Conservation (phyloP, 2,329 filamentous ascomycete species). For the Scorias spongiosa region DNA sequence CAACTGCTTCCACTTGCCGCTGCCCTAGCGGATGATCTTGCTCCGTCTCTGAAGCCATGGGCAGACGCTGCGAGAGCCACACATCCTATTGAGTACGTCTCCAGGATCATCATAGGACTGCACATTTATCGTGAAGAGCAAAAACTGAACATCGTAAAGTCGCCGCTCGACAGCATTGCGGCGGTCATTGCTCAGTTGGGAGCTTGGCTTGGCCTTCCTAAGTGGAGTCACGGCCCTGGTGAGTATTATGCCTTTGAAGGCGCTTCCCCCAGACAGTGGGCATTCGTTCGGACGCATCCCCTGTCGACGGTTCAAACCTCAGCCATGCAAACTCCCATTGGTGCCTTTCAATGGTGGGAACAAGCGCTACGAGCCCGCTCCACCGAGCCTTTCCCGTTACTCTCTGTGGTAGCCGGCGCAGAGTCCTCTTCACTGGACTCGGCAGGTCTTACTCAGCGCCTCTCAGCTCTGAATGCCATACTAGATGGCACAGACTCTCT, state of each 20-base stretch:
- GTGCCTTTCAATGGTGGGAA: slow-evolving; percentile 19
- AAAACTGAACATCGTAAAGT: slow-evolving; percentile 41
- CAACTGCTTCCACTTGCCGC: slow-evolving; percentile 13
- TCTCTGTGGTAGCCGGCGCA: slow-evolving; percentile 10
- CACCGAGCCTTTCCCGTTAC: slow-evolving; percentile 9
- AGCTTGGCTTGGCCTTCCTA: slow-evolving; percentile 62
- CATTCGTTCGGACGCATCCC: slow-evolving; percentile 12
- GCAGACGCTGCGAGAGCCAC: slow-evolving; percentile 2
- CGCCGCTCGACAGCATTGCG: slow-evolving; percentile 32
- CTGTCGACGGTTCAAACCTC: slow-evolving; percentile 2
- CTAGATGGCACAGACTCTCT: slow-evolving; percentile 11
- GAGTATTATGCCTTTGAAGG: slow-evolving; percentile 48
- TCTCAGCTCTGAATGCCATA: slow-evolving; percentile 10
- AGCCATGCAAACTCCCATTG: slow-evolving; percentile 13
- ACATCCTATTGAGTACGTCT: background rate
- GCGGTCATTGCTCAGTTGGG: slow-evolving; percentile 67
- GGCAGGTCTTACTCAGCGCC: slow-evolving; percentile 10
- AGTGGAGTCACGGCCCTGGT: slow-evolving; percentile 40
- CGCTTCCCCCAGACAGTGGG: slow-evolving; percentile 35
- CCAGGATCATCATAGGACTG: slow-evolving; percentile 43
- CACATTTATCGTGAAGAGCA: slow-evolving; percentile 83
- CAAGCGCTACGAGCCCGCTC: slow-evolving; percentile 7
- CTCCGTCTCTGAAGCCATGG: background rate
- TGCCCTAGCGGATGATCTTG: slow-evolving; percentile 12
- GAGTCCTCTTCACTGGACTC: slow-evolving; percentile 2